Evolutionary conservation across 2,329 filamentous ascomycete genomes (phyloP), one percentile per base, ranked within the genome.

Genomic region (Ceratocystis destructans): DNA sequence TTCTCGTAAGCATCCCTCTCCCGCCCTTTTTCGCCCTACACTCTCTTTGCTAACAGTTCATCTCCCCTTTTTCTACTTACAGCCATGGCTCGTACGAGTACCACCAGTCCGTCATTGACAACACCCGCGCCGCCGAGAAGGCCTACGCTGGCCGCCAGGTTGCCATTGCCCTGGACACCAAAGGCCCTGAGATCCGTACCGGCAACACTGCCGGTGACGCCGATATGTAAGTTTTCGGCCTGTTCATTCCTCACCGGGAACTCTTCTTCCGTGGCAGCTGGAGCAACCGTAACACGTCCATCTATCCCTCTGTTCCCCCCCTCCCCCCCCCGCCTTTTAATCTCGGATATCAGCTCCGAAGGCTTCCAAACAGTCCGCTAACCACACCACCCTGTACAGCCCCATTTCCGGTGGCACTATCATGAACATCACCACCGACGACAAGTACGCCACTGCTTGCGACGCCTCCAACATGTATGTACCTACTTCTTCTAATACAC

Each of bases 71-170:
- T 15, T 41, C 37, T 15, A 15, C 37, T 12, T 61, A 44, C 61
- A 68, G 76, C 89, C 91, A 78, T 70, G 76, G 76, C 69, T 75
- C 75, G 71, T 94, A 97, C 78, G 92, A 92, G 80, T 99, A 96
- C 82, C 92, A 96, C 81, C 90, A 97, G 83, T 93, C 90, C 70
- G 94, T 99, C 76, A 96, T 99, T 74, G 90, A 99, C 82, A 87
- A 99, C 80, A 85, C 93, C 72, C 90, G 91, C 74, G 83, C 88
- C 75, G 94, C 94, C 71, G 92, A 96, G 80, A 84, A 82, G 74
- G 76, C 80, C 68, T 84, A 91, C 78, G 74, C 82, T 33, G 94
- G 94, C 71, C 90, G 94, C 71, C 94, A 92, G 72, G 81, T 99
- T 70, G 94, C 93, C 75, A 96, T 99, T 81, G 94, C 94, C 72